Evolutionary conservation across 305 asterid genomes (phyloP), one percentile per base, ranked within the genome.

Genomic region (Fraxinus velutina): DNA sequence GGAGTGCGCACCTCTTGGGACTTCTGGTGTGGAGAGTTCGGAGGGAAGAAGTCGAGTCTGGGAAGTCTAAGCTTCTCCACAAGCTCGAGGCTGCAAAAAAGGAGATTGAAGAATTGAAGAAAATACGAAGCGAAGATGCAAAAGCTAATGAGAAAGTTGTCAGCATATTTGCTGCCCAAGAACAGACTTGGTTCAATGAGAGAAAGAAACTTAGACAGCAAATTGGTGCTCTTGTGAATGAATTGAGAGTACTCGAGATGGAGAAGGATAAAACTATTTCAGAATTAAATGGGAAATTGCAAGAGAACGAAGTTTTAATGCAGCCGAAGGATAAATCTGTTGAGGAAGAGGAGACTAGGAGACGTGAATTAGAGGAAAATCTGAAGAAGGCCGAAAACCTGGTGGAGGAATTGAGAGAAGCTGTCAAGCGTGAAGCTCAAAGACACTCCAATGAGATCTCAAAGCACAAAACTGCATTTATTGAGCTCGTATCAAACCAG

Each of bases 101-200:
- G 64, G 91, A 87, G 86, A 77, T 92, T 29, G 84, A 79, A 29
- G 93, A 89, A 36, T 68, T 95, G 83, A 93, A 90, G 91, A 92
- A 81, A 79, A 60, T 87, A 78, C 80, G 99, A 83, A 92, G 91
- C 21, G 97, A 95, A 82, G 99, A 92, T 34, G 98, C 93, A 5
- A 95, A 86, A 83, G 99, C 99, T 19, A 95, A 95, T 68, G 97
- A 88, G 91, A 92, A 90, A 84, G 98, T 93, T 12, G 91, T 92
- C 19, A 77, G 96, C 73, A 95, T 95, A 79, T 88, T 92, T 76
- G 93, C 99, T 12, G 86, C 97, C 13, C 87, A 97, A 27, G 98
- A 95, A 55, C 99, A 95, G 83, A 82, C 87, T 80, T 93, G 98
- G 98, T 85, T 90, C 24, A 83, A 80, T 33, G 99, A 95, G 84